These are phyloP conservation scores for Kondoa malvinella DNA, from an alignment of 768 basidiomycete species.

Conservation along the genomic window DNA sequence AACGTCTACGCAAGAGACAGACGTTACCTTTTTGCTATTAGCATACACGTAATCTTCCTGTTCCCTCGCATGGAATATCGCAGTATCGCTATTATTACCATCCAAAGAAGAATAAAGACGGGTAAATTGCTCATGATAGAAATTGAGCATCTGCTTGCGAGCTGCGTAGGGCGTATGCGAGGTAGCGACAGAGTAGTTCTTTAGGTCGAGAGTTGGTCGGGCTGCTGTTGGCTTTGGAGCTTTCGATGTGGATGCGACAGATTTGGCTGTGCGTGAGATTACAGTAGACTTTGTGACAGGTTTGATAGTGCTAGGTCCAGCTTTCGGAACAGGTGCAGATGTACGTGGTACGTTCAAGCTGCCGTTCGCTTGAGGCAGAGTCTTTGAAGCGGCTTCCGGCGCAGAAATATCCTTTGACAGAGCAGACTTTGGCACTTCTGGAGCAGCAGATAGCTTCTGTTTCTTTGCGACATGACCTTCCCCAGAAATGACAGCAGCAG, in stretches of 20 bases:
- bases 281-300: neutral
- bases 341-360: no score
- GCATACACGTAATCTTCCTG: constrained; percentile 65
- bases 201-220: constrained; percentile 13
- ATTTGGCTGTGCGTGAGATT: neutral
- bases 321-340: no score
- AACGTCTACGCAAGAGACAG: no score
- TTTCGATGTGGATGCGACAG: neutral
- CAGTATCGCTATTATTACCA: constrained; percentile 32
- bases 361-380: no score
- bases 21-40: constrained; percentile 58
- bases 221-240: neutral
- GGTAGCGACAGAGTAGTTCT: neutral
- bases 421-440: no score
- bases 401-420: neutral
- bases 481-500: no score
- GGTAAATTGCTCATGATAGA: constrained; percentile 15
- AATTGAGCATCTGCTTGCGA: neutral
- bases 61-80: constrained; percentile 56
- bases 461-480: no score
- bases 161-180: no score
- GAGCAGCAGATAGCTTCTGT: no score
- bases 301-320: neutral
- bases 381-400: neutral
- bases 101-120: constrained; percentile 17